Evolutionary conservation across 495 filamentous ascomycete genomes (phyloP), one percentile per base, ranked within the genome.

Genomic region (Podospora didyma): DNA sequence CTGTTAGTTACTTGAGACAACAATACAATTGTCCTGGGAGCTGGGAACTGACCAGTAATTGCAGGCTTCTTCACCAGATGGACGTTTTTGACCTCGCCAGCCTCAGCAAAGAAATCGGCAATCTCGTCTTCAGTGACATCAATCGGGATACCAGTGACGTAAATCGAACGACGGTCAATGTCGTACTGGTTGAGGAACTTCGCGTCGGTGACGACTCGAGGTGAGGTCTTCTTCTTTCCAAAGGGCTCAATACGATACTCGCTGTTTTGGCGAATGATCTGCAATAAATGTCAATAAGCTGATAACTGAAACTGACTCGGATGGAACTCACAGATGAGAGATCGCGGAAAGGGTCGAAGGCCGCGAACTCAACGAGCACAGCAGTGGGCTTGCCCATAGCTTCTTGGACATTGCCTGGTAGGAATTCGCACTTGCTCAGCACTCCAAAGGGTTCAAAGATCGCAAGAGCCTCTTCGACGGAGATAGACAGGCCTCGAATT

Each of bases 81-180:
- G 23, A 78, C 65, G 4, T 71, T 54, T 35, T 57, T 26, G 35
- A 84, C 70, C 0, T 61, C 50, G 41, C 81, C 82, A 46, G 73
- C 72, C 3, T 58, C 49, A 4, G 55, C 26, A 48, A 79, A 79
- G 19, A 76, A 28, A 1, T 72, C 57, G 11, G 60, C 37, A 14
- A 86, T 51, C 12, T 73, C 58, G 2, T 68, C 58, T 41, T 79
- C 65, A 4, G 67, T 65, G 22, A 67, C 59, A 22, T 71, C 65
- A 4, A 55, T 11, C 7, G 81, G 77, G 20, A 86, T 58, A 39
- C 73, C 71, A 10, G 78, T 78, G 37, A 84, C 70, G 45, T 76
- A 84, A 60, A 84, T 62, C 0, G 81, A 79, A 41, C 76, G 73
- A 6, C 71, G 64, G 56, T 84, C 79, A 41, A 70, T 34, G 28